phyloP scores from a whole-genome alignment of 139 green algal genomes.

The Micractinium sp. region DNA sequence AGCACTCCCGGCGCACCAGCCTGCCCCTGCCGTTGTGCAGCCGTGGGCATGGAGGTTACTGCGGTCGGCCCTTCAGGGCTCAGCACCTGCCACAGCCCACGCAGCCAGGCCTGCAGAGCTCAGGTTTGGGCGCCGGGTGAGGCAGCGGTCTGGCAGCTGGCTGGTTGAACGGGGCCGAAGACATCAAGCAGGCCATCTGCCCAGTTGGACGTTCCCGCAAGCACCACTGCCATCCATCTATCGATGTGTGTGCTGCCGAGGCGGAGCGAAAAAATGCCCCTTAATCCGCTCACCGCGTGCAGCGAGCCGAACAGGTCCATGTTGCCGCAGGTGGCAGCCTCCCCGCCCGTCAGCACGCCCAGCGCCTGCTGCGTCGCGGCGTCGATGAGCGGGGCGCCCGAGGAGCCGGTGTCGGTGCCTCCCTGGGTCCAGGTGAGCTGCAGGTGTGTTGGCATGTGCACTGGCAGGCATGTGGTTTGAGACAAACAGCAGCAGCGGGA shows the following conservation, averaged over 20 bases:
- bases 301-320: neutral
- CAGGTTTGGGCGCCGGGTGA: neutral
- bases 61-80: neutral
- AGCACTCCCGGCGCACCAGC: neutral
- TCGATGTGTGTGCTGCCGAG: no score
- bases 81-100: constrained; percentile 13
- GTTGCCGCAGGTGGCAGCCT: constrained; percentile 10
- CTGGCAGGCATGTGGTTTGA: neutral
- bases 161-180: neutral
- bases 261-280: no score
- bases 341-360: constrained; percentile 17
- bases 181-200: neutral
- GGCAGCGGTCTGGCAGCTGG: neutral
- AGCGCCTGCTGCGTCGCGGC: neutral
- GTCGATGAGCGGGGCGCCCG: constrained; percentile 1
- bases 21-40: neutral
- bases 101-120: neutral
- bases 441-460: neutral
- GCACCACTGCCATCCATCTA: neutral
- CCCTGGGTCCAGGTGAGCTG: constrained; percentile 3
- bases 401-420: constrained; percentile 7
- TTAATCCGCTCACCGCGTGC: neutral
- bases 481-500: no score
- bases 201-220: no score
- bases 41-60: neutral